These are phyloP conservation scores for Venturia oleaginea DNA, from an alignment of 2,329 filamentous ascomycete genomes.

Conservation along the genomic window DNA sequence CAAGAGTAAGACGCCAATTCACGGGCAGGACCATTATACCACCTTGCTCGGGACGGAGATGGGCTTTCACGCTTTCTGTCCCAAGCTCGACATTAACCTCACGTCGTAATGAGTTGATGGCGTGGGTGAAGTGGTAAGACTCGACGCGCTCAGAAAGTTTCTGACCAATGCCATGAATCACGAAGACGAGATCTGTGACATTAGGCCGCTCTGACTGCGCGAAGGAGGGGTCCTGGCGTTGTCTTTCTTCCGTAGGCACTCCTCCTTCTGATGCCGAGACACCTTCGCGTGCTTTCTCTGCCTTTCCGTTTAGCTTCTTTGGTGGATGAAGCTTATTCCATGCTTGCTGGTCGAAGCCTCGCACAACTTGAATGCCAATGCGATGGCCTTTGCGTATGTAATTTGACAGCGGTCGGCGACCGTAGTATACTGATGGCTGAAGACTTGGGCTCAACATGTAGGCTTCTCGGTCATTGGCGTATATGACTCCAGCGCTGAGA, in stretches of 20 bases:
- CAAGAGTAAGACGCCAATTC: conserved; percentile 86
- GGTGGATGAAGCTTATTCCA: conserved; percentile 67
- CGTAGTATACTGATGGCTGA: conserved; percentile 76
- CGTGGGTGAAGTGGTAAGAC: conserved; percentile 94
- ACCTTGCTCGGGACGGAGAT: conserved; percentile 68
- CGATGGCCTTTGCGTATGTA: conserved; percentile 71
- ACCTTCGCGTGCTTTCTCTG: conserved; percentile 35
- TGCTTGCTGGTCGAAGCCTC: conserved; percentile 69
- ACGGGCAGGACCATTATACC: conserved; percentile 90
- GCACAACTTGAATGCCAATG: conserved; percentile 78
- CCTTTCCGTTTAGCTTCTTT: conserved; percentile 30
- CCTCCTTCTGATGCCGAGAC: conserved; percentile 37
- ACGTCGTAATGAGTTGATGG: conserved; percentile 81
- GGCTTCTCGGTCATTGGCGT: conserved; percentile 66
- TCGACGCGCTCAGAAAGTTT: conserved; percentile 92
- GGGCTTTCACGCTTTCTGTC: conserved; percentile 61
- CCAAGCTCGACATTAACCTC: conserved; percentile 78
- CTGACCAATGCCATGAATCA: conserved; percentile 93
- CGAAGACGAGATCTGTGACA: conserved; percentile 79
- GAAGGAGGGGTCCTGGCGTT: conserved; percentile 47
- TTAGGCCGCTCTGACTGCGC: conserved; percentile 56
- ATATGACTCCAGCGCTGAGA: conserved; percentile 73
- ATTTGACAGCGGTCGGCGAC: conserved; percentile 68
- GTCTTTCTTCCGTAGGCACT: conserved; percentile 28
- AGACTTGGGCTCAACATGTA: conserved; percentile 81